Evolutionary conservation across 2,329 filamentous ascomycete species (phyloP).

Genomic region (Metarhizium rileyi): DNA sequence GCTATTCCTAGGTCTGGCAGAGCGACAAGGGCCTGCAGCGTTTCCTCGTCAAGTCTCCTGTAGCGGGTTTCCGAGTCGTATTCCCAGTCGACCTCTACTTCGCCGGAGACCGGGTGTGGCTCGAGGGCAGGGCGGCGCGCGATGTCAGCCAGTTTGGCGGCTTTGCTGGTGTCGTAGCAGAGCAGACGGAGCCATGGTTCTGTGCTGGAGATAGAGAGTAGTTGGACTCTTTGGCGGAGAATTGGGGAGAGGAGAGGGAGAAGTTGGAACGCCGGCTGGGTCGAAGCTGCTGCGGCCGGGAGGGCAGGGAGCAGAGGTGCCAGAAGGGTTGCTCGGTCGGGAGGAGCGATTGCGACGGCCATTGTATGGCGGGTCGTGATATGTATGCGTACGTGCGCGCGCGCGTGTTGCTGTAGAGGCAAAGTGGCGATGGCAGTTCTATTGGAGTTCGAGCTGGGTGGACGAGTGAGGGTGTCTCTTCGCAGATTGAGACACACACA

Average conservation of each 20-base stretch:
- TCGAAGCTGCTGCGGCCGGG: conserved; percentile 47
- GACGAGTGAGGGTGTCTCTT: no score
- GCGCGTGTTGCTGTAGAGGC: no score
- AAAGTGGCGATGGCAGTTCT: not conserved
- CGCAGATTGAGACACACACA: no score
- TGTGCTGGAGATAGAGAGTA: conserved; percentile 49
- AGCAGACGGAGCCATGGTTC: conserved; percentile 66
- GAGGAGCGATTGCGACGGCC: conserved; percentile 27
- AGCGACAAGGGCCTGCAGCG: conserved; percentile 56
- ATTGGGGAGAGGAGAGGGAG: conserved; percentile 56
- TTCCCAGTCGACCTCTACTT: conserved; percentile 65
- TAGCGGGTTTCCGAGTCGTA: conserved; percentile 54
- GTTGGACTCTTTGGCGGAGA: conserved; percentile 53
- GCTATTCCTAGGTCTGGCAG: conserved; percentile 52
- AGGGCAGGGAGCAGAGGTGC: conserved; percentile 50
- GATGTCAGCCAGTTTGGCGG: conserved; percentile 48
- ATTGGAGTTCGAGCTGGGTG: no score
- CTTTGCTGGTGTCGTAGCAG: conserved; percentile 53
- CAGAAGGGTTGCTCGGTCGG: conserved; percentile 38
- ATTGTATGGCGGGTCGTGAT: conserved; percentile 13
- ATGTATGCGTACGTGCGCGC: no score
- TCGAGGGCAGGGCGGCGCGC: conserved; percentile 56
- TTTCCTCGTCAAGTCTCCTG: conserved; percentile 64
- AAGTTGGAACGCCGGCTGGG: conserved; percentile 44
- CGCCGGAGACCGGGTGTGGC: conserved; percentile 72